Evolutionary conservation across 805 yeast genomes (phyloP).

Genomic region (Jamesozyma rosinii): DNA sequence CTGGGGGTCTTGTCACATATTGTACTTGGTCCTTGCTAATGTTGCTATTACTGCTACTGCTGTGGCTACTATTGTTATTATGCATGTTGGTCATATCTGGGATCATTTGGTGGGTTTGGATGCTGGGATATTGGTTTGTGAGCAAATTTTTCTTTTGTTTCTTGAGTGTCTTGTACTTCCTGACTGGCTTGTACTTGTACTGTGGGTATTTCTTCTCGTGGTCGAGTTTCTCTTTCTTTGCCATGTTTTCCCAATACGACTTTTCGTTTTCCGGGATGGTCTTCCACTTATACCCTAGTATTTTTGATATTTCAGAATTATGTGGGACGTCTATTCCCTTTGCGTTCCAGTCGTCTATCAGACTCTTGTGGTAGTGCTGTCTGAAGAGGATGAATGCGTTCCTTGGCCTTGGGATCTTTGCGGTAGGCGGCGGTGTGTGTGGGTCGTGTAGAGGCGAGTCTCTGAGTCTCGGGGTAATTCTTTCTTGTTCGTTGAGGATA

Average conservation of each 20-base stretch:
- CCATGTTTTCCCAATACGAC: conserved; percentile 70
- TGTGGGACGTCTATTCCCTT: conserved; percentile 23
- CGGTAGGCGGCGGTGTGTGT: too few relatives aligned
- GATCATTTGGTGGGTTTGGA: too few relatives aligned
- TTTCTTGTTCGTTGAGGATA: too few relatives aligned
- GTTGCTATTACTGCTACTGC: conserved; percentile 7
- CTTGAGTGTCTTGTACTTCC: conserved; percentile 7
- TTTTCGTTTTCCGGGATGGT: conserved; percentile 44
- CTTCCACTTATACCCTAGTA: conserved; percentile 40
- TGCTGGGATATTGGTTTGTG: too few relatives aligned
- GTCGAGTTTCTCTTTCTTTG: conserved; percentile 72
- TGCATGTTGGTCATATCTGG: too few relatives aligned
- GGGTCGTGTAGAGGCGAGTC: too few relatives aligned
- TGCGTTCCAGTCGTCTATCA: conserved; percentile 28
- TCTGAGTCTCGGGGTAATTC: too few relatives aligned
- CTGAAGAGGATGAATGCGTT: conserved; percentile 81
- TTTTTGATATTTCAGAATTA: conserved; percentile 45
- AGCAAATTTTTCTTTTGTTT: too few relatives aligned
- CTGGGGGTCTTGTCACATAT: neutral
- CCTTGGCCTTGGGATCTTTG: conserved; percentile 52
- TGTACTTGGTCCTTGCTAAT: conserved; percentile 5
- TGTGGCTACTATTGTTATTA: conserved; percentile 3
- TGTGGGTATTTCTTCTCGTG: conserved; percentile 84
- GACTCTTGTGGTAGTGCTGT: conserved; percentile 65
- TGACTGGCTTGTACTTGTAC: conserved; percentile 64